Evolutionary conservation across 805 yeast species (phyloP), one percentile per base, ranked within the genome.

Genomic region (Candida yuanshanica): DNA sequence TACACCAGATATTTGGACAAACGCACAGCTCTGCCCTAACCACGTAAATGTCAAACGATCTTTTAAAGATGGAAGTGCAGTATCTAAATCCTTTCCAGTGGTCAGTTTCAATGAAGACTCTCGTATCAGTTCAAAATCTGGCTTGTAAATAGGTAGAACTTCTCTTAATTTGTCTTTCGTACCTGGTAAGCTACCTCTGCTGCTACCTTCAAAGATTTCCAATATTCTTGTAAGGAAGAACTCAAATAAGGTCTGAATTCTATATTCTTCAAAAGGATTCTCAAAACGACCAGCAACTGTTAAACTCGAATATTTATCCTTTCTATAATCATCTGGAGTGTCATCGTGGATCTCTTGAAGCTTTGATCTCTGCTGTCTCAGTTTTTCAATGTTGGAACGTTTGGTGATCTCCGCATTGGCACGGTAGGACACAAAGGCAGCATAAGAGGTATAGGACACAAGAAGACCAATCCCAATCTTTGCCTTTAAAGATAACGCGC

Each of bases 21-120:
- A 72, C 2, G 90, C 75, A 60, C 96, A 89, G 43, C 93, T 83
- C 59, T 91, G 98, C 4, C 98, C 98, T 33, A 91, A 61, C 98
- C 98, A 91, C 0, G 96, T 88, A 53, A 83, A 75, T 2, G 83
- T 69, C 51, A 85, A 46, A 50, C 83, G 70, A 21, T 74, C 65
- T 10, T 58, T 41, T 3, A 72, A 38, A 2, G 50, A 38, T 0
- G 79, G 75, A 2, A 66, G 43, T 8, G 21, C 59, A 14, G 53
- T 45, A 1, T 55, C 41, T 18, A 41, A 26, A 4, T 36, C 39
- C 5, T 24, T 29, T 24, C 37, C 45, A 7, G 34, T 39, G 5
- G 26, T 41, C 32, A 41, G 26, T 20, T 40, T 14, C 38, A 57
- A 10, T 34, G 52, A 41, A 1, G 51, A 42, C 9, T 44, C 47